A percentile compares a stretch with the other conserved stretches of the same genome.
Conservation (phyloP, 768 basidiomycete species). For the Bullera alba region DNA sequence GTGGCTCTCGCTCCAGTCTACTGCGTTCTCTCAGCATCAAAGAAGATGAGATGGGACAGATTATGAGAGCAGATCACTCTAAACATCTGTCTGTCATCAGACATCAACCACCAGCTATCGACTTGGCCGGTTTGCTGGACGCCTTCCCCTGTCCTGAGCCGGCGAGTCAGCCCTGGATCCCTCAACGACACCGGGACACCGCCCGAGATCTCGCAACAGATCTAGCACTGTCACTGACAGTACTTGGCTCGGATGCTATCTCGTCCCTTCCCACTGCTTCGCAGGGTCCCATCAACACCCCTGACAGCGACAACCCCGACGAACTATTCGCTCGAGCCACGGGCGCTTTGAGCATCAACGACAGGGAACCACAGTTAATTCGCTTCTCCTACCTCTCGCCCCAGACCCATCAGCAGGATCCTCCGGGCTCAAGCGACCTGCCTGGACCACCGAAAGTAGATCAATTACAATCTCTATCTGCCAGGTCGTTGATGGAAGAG, state of each 20-base stretch:
- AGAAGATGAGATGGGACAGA: no score
- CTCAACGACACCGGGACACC: background rate
- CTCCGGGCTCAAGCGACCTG: background rate
- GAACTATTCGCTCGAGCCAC: conserved; percentile 17
- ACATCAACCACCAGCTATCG: background rate
- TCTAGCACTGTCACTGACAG: conserved; percentile 8
- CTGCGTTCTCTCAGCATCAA: no score
- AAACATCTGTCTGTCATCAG: conserved; percentile 2
- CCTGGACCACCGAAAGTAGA: background rate
- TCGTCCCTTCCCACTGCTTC: background rate
- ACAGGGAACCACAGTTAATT: conserved; percentile 4
- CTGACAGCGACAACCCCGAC: conserved; percentile 1
- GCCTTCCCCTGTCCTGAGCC: background rate
- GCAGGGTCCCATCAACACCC: background rate
- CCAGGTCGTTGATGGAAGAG: conserved; percentile 3
- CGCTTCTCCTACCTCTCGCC: background rate
- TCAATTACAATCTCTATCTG: background rate
- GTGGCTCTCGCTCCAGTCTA: no score
- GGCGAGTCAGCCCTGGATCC: background rate
- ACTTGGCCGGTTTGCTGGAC: background rate
- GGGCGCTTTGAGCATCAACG: conserved; percentile 13
- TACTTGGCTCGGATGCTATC: conserved; percentile 10
- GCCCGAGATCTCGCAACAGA: conserved; percentile 9
- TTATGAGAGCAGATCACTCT: background rate
- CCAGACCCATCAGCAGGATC: background rate